Evolutionary conservation across 2,329 filamentous ascomycete species (phyloP), one percentile per base, ranked within the genome.

Genomic region (Talaromyces sp.): DNA sequence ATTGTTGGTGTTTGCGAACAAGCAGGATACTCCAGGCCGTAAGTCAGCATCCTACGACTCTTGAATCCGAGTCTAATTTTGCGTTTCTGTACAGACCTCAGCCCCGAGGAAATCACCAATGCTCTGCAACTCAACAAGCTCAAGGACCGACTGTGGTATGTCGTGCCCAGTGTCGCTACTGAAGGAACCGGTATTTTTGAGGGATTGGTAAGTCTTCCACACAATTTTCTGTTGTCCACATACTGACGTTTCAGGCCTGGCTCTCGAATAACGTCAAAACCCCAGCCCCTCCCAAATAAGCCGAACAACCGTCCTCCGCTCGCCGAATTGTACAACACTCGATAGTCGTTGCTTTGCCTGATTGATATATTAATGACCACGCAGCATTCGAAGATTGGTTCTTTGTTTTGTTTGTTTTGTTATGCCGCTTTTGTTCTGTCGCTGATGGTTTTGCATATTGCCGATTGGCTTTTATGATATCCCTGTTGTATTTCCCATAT

Each of bases 1-100:
- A 72, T 83, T 99, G 72, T 83, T 98, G 67, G 94, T 99, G 49
- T 98, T 99, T 79, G 95, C 95, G 75, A 99, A 99, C 85, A 99
- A 99, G 87, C 95, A 98, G 82, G 95, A 99, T 87, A 84, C 98
- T 72, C 84, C 86, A 66, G 91, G 92, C 76, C 88, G 92, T 91
- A 81, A 65, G 84, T 80, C 40, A 64, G 15, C 25, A 8, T 17
- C 22, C 6, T 17, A 5, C 25, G 6, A 51, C 47, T 10, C 13
- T 13, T 58, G 51, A 63, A 8, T 19, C 38, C 11, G 13, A 43
- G 27, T 40, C 5, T 49, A 29, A n/a, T 10, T 43, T 36, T 7
- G 13, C 4, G 38, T 40, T 47, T 15, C 13, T 27, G 27, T 58
- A 45, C 25, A 92, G 91, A 91, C 69, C 88, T 94, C 88, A 91